Evolutionary conservation across 345 rosid genomes (phyloP).

Genomic region (Atalantia buxifolia): DNA sequence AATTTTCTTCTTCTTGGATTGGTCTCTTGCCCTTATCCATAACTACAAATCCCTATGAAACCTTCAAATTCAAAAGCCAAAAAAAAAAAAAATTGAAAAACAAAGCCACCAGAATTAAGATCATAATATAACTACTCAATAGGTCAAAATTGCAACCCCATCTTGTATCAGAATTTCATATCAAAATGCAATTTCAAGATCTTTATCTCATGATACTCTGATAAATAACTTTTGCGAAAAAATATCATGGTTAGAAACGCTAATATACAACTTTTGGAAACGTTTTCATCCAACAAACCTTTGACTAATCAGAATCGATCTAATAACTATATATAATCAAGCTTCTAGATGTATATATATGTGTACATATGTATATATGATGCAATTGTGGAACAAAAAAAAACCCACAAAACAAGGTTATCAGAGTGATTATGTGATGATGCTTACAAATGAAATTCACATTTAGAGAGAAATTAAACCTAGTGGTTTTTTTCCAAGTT

Average conservation of each 20-base stretch:
- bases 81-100: background rate
- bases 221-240: too few relatives aligned
- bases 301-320: background rate
- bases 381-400: too few relatives aligned
- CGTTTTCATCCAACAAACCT: background rate
- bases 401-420: background rate
- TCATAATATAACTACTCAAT: background rate
- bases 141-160: background rate
- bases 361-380: background rate
- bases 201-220: too few relatives aligned
- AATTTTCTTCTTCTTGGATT: slow-evolving; percentile 11
- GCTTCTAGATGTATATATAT: too few relatives aligned
- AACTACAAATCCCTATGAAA: background rate
- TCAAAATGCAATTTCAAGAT: too few relatives aligned
- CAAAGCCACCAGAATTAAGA: background rate
- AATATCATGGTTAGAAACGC: background rate
- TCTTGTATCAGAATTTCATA: background rate
- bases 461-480: background rate
- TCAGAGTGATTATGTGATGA: background rate
- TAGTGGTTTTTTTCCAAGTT: background rate
- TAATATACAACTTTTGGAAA: background rate
- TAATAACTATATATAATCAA: background rate
- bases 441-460: background rate
- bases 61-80: background rate
- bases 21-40: slow-evolving; percentile 21